Base-by-base conservation (phyloP, 2,329 filamentous ascomycete genomes). In the Aspergillus felis region DNA sequence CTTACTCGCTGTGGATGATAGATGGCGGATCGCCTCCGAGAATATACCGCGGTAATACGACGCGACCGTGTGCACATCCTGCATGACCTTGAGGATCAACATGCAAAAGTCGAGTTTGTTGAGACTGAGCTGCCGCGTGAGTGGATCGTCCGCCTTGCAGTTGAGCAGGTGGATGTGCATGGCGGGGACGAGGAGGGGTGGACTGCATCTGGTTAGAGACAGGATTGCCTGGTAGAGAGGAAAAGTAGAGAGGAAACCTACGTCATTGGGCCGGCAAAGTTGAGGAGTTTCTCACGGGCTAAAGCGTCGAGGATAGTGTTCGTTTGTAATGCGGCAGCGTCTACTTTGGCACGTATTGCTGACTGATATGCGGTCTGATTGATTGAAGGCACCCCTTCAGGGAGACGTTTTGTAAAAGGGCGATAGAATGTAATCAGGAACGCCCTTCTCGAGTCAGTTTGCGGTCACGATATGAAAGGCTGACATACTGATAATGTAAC, bases 381-480 rank as follows among this genome's bases (percentile, higher is more conserved):
- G 27, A 25, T 29, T 1, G 38, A 12, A 20, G 55, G 51, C 5
- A 69, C 52, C 5, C 62, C 68, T 17, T 62, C 52, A 0, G 70
- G 66, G 4, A 42, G 20, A 8, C 64, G 62, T 1, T 61, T 64
- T 3, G 64, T 58, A 46, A 59, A 71, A 0, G 64, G 64, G 0
- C 70, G 70, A 51, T 72, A 71, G 28, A 73, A 67, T 0, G 66
- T 64, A 27, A 71, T 63, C 1, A 68, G 48, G 27, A 70, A 58
- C 9, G 68, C 63, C 38, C 69, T 70, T 20, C 42, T 22, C 14
- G 4, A 5, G 48, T 65, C 14, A 65, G 58, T 14, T 9, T 2
- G 25, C 6, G 6, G 3, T 24, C n/a, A 29, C 1, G 10, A 47
- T 4, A 24, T 27, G 1, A 10, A 7, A 22, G 35, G 60, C 61